Evolutionary conservation across 2,329 filamentous ascomycete genomes (phyloP).

Genomic region (Aspergillus awamori): DNA sequence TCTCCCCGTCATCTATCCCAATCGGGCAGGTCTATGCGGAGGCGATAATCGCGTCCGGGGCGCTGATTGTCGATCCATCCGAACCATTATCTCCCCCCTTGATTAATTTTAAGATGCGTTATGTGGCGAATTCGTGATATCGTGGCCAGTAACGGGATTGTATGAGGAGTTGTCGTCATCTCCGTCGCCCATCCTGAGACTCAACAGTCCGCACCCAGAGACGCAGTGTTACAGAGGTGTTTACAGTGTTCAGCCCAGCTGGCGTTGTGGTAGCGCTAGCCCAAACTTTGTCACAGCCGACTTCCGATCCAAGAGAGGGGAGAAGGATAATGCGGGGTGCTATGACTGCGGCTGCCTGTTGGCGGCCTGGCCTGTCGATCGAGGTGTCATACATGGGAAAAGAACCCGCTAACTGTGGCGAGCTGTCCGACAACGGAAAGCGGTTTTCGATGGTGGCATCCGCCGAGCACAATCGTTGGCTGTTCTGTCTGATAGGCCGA

Average conservation of each 20-base stretch:
- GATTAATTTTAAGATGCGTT: background rate
- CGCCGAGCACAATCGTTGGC: background rate
- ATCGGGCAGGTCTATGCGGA: slow-evolving; percentile 13
- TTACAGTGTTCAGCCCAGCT: background rate
- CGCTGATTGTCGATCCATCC: slow-evolving; percentile 13
- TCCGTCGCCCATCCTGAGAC: background rate
- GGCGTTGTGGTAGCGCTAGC: background rate
- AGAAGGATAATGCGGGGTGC: background rate
- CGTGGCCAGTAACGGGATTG: background rate
- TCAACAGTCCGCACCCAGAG: background rate
- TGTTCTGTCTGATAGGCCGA: background rate
- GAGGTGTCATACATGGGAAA: background rate
- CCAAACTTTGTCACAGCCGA: background rate
- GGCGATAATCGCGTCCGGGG: slow-evolving; percentile 8
- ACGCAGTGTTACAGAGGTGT: background rate
- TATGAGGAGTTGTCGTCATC: background rate
- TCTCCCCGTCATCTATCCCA: background rate
- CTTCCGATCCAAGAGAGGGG: slow-evolving; percentile 2
- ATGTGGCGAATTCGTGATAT: background rate
- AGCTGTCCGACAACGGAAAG: slow-evolving; percentile 1
- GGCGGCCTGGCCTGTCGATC: background rate
- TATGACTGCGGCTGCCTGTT: background rate
- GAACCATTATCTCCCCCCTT: slow-evolving; percentile 4
- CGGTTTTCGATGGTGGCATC: background rate
- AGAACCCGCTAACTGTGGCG: background rate